Conservation (phyloP, 345 rosid genomes). For the Eucalyptus melliodora region DNA sequence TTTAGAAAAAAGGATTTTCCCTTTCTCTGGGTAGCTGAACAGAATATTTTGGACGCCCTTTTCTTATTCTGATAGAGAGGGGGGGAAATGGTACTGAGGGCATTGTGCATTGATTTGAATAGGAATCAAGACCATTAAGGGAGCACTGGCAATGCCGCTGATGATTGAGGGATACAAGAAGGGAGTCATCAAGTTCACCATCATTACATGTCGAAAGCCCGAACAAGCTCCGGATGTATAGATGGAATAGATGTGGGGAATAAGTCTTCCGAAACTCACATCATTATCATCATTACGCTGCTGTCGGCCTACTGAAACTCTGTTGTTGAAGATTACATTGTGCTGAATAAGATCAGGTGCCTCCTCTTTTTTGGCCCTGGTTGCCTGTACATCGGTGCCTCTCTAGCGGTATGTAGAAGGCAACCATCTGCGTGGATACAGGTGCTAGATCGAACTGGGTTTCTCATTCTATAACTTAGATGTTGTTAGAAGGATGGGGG, state of each 20-base stretch:
- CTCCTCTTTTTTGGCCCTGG: not conserved
- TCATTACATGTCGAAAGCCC: conserved; percentile 74
- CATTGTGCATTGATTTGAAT: not conserved
- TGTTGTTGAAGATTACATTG: not conserved
- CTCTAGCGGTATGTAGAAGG: not conserved
- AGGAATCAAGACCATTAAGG: conserved; percentile 70
- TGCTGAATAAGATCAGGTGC: not conserved
- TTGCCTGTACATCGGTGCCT: not conserved
- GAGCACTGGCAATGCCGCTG: conserved; percentile 86
- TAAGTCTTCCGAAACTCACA: not conserved
- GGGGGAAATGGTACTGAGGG: not conserved
- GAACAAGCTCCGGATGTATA: not conserved
- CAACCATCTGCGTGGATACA: not conserved
- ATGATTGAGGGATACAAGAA: conserved; percentile 89
- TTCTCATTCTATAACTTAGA: not conserved
- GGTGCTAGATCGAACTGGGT: not conserved
- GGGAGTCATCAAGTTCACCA: conserved; percentile 63
- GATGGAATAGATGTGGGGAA: not conserved
- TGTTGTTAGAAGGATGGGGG: not conserved
- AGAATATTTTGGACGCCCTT: not conserved
- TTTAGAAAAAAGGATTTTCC: not conserved
- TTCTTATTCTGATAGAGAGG: not conserved
- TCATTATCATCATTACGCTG: not conserved
- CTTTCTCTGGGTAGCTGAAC: not conserved
- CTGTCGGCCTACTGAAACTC: not conserved